Evolutionary conservation across 768 basidiomycete genomes (phyloP).

Genomic region (Asterophora parasitica): DNA sequence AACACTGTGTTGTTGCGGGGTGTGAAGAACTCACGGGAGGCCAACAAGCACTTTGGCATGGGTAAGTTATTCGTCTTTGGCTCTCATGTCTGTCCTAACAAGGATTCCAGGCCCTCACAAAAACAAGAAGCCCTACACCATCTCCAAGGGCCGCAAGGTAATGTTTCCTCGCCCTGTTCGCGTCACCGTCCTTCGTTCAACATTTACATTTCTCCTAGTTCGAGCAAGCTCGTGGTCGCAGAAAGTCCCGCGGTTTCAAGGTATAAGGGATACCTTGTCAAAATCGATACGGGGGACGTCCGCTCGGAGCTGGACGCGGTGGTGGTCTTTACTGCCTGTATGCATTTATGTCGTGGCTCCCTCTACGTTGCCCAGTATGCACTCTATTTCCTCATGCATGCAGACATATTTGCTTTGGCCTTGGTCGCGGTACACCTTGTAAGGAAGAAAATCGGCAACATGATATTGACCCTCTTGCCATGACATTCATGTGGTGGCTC

Average conservation of each 20-base stretch:
- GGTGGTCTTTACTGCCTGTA: slow-evolving; percentile 21
- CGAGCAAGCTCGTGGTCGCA: slow-evolving; percentile 97
- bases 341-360: slow-evolving; percentile 30
- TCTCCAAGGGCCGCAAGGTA: slow-evolving; percentile 94
- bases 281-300: slow-evolving; percentile 19
- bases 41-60: slow-evolving; percentile 98
- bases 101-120: slow-evolving; percentile 72
- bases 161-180: background rate
- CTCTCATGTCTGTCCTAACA: background rate
- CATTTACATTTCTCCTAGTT: slow-evolving; percentile 44
- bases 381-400: slow-evolving; percentile 20
- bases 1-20: slow-evolving; percentile 95
- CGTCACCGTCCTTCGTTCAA: background rate
- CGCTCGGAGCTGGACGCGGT: slow-evolving; percentile 24
- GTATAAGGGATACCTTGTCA: slow-evolving; percentile 50
- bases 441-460: slow-evolving; percentile 5
- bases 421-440: slow-evolving; percentile 5
- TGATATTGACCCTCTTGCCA: background rate
- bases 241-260: slow-evolving; percentile 98
- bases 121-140: slow-evolving; percentile 96
- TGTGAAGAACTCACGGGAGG: slow-evolving; percentile 89
- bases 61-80: slow-evolving; percentile 34
- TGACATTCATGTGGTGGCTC: too few species aligned
- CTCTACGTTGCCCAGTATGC: slow-evolving; percentile 24
- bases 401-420: slow-evolving; percentile 6